phyloP scores from a whole-genome alignment of 192 early-diverging fungal genomes.

The Backusella tuberculispora region DNA sequence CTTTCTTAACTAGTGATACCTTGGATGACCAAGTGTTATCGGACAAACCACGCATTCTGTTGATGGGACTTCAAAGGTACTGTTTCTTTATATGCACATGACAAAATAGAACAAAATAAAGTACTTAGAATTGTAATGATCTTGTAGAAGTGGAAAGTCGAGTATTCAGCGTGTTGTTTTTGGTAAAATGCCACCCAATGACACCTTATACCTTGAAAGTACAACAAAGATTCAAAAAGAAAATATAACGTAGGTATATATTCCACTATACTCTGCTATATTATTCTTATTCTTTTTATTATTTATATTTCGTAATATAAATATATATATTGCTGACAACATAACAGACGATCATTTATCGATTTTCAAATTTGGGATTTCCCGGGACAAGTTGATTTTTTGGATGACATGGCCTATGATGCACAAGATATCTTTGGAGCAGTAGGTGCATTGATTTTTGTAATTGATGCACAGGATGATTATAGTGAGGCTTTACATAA shows the following conservation, averaged over 20 bases:
- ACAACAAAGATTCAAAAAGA: conserved; percentile 76
- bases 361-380: conserved; percentile 92
- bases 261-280: not conserved
- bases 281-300: no score
- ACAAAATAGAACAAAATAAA: not conserved
- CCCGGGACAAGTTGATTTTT: conserved; percentile 86
- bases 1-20: conserved; percentile 21
- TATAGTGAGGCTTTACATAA: conserved; percentile 75
- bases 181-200: conserved; percentile 86
- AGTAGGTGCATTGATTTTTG: conserved; percentile 83
- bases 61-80: conserved; percentile 55
- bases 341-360: conserved; percentile 65
- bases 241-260: conserved; percentile 58
- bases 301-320: no score
- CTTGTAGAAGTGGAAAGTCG: conserved; percentile 77
- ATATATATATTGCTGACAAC: not conserved
- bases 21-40: conserved; percentile 29
- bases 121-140: not conserved
- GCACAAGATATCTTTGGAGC: conserved; percentile 68
- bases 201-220: conserved; percentile 83
- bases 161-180: conserved; percentile 87
- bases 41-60: conserved; percentile 46
- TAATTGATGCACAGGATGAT: conserved; percentile 97
- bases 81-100: not conserved
- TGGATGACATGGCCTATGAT: conserved; percentile 67